A percentile compares a stretch with the other conserved stretches of the same genome.
Conservation (phyloP, 345 rosid species). For the Lepidium aucheri region DNA sequence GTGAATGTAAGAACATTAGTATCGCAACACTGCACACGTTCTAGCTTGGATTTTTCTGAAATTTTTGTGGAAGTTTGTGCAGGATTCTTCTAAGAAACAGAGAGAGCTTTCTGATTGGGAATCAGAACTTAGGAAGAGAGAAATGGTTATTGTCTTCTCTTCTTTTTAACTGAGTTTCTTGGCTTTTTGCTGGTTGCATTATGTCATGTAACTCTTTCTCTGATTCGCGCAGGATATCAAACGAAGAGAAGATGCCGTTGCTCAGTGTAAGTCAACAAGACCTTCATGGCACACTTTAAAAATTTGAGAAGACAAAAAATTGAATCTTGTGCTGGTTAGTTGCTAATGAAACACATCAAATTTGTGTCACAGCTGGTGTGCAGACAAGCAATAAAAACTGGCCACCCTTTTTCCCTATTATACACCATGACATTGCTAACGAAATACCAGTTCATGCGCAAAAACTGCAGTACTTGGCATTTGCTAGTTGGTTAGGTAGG, state of each 20-base stretch:
- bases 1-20: constrained; percentile 44
- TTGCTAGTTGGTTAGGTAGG: constrained; percentile 97
- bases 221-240: constrained; percentile 50
- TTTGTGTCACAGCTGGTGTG: constrained; percentile 54
- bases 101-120: constrained; percentile 80
- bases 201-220: background rate
- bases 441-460: constrained; percentile 93
- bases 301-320: no score
- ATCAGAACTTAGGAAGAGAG: constrained; percentile 71
- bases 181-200: background rate
- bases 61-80: background rate
- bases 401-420: constrained; percentile 90
- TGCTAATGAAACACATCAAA: background rate
- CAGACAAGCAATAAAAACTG: constrained; percentile 65
- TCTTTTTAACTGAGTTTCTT: background rate
- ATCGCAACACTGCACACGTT: background rate
- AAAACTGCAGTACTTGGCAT: constrained; percentile 84
- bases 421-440: constrained; percentile 89
- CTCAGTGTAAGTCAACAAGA: constrained; percentile 35
- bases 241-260: constrained; percentile 69
- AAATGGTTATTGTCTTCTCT: constrained; percentile 35
- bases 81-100: constrained; percentile 63
- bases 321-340: background rate
- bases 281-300: background rate
- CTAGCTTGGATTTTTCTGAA: background rate